Conservation (phyloP, 441 rosid species). For the Gossypium armourianum region DNA sequence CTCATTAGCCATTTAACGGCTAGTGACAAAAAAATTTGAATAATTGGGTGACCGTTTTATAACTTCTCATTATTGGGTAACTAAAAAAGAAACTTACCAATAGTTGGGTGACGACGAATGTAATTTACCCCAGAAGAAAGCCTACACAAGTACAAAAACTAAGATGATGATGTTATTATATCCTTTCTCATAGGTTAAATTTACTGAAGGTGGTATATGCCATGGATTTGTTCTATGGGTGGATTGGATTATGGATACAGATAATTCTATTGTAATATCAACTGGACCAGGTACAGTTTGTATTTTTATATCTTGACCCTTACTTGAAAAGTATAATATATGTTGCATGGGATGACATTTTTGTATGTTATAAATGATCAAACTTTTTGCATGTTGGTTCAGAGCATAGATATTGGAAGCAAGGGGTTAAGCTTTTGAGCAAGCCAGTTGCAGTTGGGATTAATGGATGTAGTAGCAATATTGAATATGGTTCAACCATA, state of each 20-base stretch:
- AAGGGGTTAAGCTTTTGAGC: slow-evolving; percentile 78
- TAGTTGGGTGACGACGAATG: too few relatives aligned
- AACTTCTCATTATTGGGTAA: too few relatives aligned
- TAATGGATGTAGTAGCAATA: slow-evolving; percentile 8
- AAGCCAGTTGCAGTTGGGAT: slow-evolving; percentile 42
- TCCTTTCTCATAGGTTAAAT: slow-evolving; percentile 38
- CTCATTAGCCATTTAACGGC: too few relatives aligned
- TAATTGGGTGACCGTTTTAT: too few relatives aligned
- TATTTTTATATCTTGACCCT: neutral
- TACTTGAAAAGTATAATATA: neutral
- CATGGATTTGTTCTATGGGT: slow-evolving; percentile 86
- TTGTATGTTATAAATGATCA: neutral
- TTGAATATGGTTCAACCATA: slow-evolving; percentile 24
- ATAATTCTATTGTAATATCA: slow-evolving; percentile 40
- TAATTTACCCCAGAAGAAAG: neutral
- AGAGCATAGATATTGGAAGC: slow-evolving; percentile 72
- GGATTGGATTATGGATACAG: slow-evolving; percentile 79
- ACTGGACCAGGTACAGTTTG: slow-evolving; percentile 60
- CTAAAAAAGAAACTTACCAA: too few relatives aligned
- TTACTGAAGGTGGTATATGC: slow-evolving; percentile 51
- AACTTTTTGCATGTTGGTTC: slow-evolving; percentile 10
- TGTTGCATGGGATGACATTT: neutral
- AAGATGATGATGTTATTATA: neutral
- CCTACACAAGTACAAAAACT: neutral
- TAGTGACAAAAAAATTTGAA: too few relatives aligned